Base-by-base conservation (phyloP, 495 filamentous ascomycete species). In the Aspergillus affinis region DNA sequence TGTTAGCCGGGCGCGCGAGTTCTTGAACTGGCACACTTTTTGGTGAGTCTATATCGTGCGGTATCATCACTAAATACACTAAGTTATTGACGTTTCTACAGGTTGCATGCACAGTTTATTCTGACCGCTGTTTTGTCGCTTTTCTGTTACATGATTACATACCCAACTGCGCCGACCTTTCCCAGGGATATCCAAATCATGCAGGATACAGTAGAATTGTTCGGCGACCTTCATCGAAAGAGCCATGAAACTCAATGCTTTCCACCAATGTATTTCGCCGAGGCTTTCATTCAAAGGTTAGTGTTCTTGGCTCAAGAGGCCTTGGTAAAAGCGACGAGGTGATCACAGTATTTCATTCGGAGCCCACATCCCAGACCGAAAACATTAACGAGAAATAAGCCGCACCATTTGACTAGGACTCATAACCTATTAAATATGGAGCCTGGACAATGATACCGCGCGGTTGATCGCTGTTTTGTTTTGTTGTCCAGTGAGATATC, bases 31-130 rank as follows among this genome's bases (percentile, higher is more conserved):
- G 32, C 60, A 67, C n/a, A 70, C 57, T 10, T 70, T 68, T 44
- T 70, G 67, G 69, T 68, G 36, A 41, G 36, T 41, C 3, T 8
- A 8, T 12, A 30, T 57, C n/a, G 36, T 51, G 10, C 10, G 13
- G 46, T n/a, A n/a, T n/a, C n/a, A 8, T 57, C 10, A 5, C 26
- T 29, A 4, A 12, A 7, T 2, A 32, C 3, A 4, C 23, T 4
- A 4, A 26, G 4, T 26, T 26, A 26, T 26, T 26, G 4, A 19
- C 12, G n/a, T 30, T 8, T 6, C 13, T 4, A 48, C 54, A 72
- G 69, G 69, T 57, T 72, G 19, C 65, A 72, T 36, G 66, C 69
- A 15, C 64, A 72, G 29, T 69, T 66, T 13, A 27, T 69, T 9
- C 53, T 72, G 0, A 59, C 69, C 0, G 61, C 69, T 41, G 57